Evolutionary conservation across 2,329 filamentous ascomycete species (phyloP).

Genomic region (Elsinoe batatas): DNA sequence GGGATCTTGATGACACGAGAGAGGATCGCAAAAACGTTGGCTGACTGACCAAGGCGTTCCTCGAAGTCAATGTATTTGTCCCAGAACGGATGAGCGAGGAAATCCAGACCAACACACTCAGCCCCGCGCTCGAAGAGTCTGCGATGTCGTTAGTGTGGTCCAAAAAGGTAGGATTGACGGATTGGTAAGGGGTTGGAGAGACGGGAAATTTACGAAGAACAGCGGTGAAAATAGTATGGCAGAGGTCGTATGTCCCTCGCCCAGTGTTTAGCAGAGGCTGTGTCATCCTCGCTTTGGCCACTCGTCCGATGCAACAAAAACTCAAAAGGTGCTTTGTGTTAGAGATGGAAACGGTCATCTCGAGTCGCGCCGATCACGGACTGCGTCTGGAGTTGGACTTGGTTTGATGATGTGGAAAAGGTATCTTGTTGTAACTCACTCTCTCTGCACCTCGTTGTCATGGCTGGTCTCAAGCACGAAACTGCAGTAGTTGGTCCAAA

Average conservation of each 20-base stretch:
- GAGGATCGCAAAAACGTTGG: slow-evolving; percentile 77
- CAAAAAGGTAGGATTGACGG: slow-evolving; percentile 6
- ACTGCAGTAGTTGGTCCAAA: slow-evolving; percentile 94
- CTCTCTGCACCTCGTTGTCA: slow-evolving; percentile 89
- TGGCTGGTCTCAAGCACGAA: slow-evolving; percentile 98
- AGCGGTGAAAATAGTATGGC: not conserved
- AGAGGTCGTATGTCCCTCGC: not conserved
- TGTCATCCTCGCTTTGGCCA: not conserved
- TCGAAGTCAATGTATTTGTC: slow-evolving; percentile 98
- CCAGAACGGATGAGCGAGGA: slow-evolving; percentile 92
- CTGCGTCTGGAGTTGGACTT: slow-evolving; percentile 13
- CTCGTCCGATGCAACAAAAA: slow-evolving; percentile 33
- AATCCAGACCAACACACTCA: slow-evolving; percentile 78
- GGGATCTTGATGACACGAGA: slow-evolving; percentile 77
- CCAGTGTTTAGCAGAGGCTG: not conserved
- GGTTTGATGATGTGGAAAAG: slow-evolving; percentile 45
- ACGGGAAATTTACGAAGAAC: slow-evolving; percentile 9
- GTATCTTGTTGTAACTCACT: slow-evolving; percentile 77
- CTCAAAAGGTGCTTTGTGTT: slow-evolving; percentile 5
- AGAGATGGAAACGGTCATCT: slow-evolving; percentile 1
- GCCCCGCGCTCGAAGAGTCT: slow-evolving; percentile 92
- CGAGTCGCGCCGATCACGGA: slow-evolving; percentile 8
- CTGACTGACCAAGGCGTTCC: slow-evolving; percentile 73
- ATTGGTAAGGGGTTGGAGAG: slow-evolving; percentile 8
- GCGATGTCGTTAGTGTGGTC: not conserved